These are phyloP conservation scores for Rhodotorula sp. DNA, from an alignment of 1,284 basidiomycete species.

Conservation along the genomic window DNA sequence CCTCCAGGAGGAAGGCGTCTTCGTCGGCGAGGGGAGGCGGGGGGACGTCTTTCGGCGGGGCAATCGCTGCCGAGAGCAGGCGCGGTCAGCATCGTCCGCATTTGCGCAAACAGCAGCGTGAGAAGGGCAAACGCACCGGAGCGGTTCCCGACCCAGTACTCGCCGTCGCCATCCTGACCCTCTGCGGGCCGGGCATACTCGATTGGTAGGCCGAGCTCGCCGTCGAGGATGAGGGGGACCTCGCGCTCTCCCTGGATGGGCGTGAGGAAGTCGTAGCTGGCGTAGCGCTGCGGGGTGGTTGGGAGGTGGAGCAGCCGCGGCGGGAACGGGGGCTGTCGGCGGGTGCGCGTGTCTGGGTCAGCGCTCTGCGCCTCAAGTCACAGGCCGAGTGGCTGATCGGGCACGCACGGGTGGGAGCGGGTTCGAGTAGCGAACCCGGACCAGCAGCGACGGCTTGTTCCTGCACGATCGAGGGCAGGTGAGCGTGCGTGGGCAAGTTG, in stretches of 20 bases:
- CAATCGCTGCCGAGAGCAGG: conserved; percentile 13
- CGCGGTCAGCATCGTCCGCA: not conserved
- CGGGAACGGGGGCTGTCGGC: conserved; percentile 74
- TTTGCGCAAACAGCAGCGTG: not conserved
- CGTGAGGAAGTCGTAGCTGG: conserved; percentile 77
- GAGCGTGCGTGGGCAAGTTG: not conserved
- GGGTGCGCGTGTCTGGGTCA: not conserved
- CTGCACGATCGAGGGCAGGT: not conserved
- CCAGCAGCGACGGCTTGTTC: conserved; percentile 80
- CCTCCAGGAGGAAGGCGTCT: conserved; percentile 42
- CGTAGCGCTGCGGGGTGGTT: conserved; percentile 81
- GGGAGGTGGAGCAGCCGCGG: conserved; percentile 86
- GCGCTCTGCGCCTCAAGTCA: not conserved
- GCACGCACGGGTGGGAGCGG: conserved; percentile 68
- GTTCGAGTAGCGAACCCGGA: conserved; percentile 88
- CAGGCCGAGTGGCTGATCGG: not conserved
- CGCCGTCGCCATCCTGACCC: conserved; percentile 72
- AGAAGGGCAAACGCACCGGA: conserved; percentile 3
- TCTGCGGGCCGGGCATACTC: conserved; percentile 75
- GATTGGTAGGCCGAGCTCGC: conserved; percentile 90
- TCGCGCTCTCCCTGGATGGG: conserved; percentile 75
- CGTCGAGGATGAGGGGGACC: conserved; percentile 89
- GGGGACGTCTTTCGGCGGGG: conserved; percentile 2
- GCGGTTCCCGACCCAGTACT: conserved; percentile 51
- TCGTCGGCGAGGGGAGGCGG: conserved; percentile 32